phyloP scores from a whole-genome alignment of 805 yeast genomes.

The Candida glaebosa region DNA sequence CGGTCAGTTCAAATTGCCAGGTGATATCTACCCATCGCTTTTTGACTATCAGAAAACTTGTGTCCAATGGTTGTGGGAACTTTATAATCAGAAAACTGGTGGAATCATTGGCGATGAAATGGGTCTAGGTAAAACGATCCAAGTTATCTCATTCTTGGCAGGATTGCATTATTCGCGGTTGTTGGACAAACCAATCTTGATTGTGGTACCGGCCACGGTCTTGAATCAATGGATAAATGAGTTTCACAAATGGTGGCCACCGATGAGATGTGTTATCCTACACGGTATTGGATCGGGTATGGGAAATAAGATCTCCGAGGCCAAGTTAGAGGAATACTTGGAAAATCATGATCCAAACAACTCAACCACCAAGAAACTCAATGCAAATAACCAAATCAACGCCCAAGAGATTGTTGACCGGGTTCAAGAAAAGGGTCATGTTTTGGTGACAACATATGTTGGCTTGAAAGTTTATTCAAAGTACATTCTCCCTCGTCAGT shows the following conservation, averaged over 20 bases:
- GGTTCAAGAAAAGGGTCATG: slow-evolving; percentile 69
- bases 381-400: slow-evolving; percentile 29
- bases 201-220: slow-evolving; percentile 97
- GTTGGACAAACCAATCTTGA: slow-evolving; percentile 70
- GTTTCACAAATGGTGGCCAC: slow-evolving; percentile 98
- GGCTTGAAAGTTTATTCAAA: slow-evolving; percentile 72
- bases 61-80: slow-evolving; percentile 96
- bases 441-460: slow-evolving; percentile 86
- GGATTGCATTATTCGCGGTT: slow-evolving; percentile 81
- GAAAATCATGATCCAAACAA: slow-evolving; percentile 40
- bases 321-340: slow-evolving; percentile 48
- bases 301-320: slow-evolving; percentile 41
- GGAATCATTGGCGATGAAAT: slow-evolving; percentile 97
- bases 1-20: slow-evolving; percentile 73
- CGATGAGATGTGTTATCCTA: slow-evolving; percentile 76
- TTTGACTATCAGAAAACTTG: slow-evolving; percentile 95
- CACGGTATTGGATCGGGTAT: slow-evolving; percentile 94
- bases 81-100: slow-evolving; percentile 85
- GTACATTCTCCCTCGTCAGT: slow-evolving; percentile 57
- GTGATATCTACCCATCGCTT: slow-evolving; percentile 80
- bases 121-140: slow-evolving; percentile 97
- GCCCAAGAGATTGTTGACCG: slow-evolving; percentile 52
- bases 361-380: slow-evolving; percentile 14
- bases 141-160: slow-evolving; percentile 85
- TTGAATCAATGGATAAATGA: slow-evolving; percentile 97